Evolutionary conservation across 768 basidiomycete genomes (phyloP).

Genomic region (Suillus paluster): DNA sequence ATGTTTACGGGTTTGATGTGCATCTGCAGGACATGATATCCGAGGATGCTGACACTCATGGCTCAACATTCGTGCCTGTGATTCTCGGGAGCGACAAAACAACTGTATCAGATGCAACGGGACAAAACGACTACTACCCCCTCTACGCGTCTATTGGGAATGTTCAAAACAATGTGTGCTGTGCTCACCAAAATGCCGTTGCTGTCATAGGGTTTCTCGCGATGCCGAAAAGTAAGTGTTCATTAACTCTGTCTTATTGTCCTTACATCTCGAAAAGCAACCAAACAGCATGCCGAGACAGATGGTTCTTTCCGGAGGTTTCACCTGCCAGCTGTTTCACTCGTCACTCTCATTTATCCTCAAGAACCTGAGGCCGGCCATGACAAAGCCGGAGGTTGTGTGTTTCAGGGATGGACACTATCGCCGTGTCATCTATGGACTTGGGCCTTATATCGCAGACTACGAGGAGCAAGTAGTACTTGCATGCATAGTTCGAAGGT

Average conservation of each 20-base stretch:
- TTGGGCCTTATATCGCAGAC: constrained; percentile 45
- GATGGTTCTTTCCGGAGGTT: constrained; percentile 33
- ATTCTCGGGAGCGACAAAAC: constrained; percentile 18
- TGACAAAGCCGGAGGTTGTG: constrained; percentile 22
- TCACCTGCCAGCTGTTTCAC: constrained; percentile 4
- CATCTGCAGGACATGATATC: constrained; percentile 12
- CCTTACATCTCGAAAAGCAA: neutral
- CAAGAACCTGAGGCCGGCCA: constrained; percentile 22
- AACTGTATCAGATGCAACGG: constrained; percentile 16
- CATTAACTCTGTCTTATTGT: neutral
- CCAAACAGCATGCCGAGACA: constrained; percentile 17
- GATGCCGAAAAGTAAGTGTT: constrained; percentile 33
- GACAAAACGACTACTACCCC: constrained; percentile 14
- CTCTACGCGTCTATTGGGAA: constrained; percentile 17
- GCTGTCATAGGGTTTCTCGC: constrained; percentile 33
- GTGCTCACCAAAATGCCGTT: constrained; percentile 11
- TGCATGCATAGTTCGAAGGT: constrained; percentile 37
- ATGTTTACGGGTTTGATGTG: neutral
- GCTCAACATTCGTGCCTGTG: constrained; percentile 14
- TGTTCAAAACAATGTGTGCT: constrained; percentile 11
- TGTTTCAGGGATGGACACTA: constrained; percentile 19
- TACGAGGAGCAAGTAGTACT: constrained; percentile 45
- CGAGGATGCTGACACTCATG: constrained; percentile 18
- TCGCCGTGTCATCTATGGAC: constrained; percentile 32
- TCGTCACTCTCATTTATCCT: constrained; percentile 32